Evolutionary conservation across 2,329 filamentous ascomycete species (phyloP).

Genomic region (Colletotrichum graminicola): DNA sequence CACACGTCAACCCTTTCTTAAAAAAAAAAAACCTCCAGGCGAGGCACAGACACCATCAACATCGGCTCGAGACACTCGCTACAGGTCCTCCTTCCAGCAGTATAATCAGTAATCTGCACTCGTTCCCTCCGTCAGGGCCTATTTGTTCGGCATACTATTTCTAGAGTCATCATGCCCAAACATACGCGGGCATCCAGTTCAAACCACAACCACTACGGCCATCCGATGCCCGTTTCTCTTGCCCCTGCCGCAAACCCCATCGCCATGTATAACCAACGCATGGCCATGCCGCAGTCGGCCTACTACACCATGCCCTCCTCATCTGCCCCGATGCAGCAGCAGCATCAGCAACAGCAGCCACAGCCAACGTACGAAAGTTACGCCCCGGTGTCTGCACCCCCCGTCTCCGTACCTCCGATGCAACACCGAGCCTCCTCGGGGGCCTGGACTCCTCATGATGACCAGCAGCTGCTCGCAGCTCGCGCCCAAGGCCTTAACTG

Average conservation of each 20-base stretch:
- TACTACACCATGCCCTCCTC: conserved; percentile 57
- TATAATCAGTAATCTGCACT: conserved; percentile 41
- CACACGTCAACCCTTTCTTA: conserved; percentile 3
- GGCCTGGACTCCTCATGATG: conserved; percentile 81
- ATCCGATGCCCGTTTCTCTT: conserved; percentile 56
- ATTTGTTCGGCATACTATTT: conserved; percentile 40
- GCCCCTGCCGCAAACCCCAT: conserved; percentile 54
- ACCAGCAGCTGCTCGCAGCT: conserved; percentile 78
- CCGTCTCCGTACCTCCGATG: conserved; percentile 52
- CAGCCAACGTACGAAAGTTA: conserved; percentile 56
- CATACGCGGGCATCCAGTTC: conserved; percentile 57
- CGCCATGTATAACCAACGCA: conserved; percentile 57
- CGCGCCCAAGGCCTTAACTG: conserved; percentile 84
- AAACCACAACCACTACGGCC: conserved; percentile 51
- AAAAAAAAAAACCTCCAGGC: conserved; percentile 40
- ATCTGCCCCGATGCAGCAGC: conserved; percentile 52
- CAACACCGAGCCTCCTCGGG: conserved; percentile 70
- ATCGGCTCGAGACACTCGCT: conserved; percentile 33
- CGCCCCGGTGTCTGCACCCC: conserved; percentile 49
- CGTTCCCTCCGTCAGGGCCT: conserved; percentile 38
- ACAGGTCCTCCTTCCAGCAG: conserved; percentile 12
- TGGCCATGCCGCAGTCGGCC: conserved; percentile 52
- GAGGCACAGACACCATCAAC: conserved; percentile 24
- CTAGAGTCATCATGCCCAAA: conserved; percentile 58
- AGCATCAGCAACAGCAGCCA: conserved; percentile 45